These are phyloP conservation scores for Pythium apleroticum DNA, from an alignment of 352 stramenopile genomes.

Conservation along the genomic window DNA sequence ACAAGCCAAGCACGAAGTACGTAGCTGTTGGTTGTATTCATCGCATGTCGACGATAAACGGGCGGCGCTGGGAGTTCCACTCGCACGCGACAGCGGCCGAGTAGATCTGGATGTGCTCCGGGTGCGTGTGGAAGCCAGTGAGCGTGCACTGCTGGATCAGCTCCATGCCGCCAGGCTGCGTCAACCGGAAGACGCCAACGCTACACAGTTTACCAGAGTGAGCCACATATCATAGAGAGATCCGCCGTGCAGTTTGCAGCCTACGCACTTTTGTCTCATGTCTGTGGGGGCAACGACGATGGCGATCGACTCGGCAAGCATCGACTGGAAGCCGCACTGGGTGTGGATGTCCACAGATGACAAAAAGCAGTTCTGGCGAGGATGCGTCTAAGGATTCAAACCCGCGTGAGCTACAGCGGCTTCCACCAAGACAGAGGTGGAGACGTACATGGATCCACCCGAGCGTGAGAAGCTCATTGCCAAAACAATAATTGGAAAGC, in stretches of 20 bases:
- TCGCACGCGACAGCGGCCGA: constrained; percentile 73
- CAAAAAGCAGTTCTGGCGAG: constrained; percentile 86
- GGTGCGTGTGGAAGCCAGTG: constrained; percentile 86
- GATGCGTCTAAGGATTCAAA: constrained; percentile 61
- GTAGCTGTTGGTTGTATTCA: constrained; percentile 16
- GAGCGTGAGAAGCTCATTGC: constrained; percentile 84
- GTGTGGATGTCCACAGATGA: constrained; percentile 91
- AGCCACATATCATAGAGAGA: constrained; percentile 65
- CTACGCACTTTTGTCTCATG: constrained; percentile 51
- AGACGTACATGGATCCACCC: constrained; percentile 87
- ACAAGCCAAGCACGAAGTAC: no score
- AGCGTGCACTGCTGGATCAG: constrained; percentile 89
- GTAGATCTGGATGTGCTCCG: constrained; percentile 73
- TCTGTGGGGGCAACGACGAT: constrained; percentile 87
- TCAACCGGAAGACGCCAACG: constrained; percentile 86
- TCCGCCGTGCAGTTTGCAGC: background rate
- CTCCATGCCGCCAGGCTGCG: constrained; percentile 71
- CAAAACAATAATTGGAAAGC: constrained; percentile 87
- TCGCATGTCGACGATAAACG: constrained; percentile 72
- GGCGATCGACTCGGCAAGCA: constrained; percentile 86
- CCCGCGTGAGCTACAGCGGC: background rate
- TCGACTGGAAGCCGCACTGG: constrained; percentile 89
- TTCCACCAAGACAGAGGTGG: background rate
- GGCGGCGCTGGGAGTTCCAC: constrained; percentile 45
- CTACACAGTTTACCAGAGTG: constrained; percentile 25